Conservation (phyloP, 2,329 filamentous ascomycete genomes). For the Lanzia echinophila region DNA sequence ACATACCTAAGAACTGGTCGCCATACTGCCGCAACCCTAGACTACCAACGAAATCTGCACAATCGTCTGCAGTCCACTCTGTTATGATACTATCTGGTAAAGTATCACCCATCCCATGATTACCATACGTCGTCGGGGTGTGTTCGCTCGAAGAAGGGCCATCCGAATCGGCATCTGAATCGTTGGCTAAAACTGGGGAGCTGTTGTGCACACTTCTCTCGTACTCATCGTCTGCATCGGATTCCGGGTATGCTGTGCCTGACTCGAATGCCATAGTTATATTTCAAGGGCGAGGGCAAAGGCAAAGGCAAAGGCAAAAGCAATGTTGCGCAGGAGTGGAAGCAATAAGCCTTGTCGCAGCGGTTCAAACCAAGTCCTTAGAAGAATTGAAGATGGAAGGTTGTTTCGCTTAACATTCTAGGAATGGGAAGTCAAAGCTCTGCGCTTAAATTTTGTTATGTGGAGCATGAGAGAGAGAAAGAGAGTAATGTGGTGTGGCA, state of each 20-base stretch:
- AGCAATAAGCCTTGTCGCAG: conserved; percentile 8
- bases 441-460: conserved; percentile 8
- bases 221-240: conserved; percentile 77
- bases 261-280: conserved; percentile 49
- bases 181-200: conserved; percentile 57
- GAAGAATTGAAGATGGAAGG: conserved; percentile 10
- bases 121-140: conserved; percentile 72
- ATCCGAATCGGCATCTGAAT: conserved; percentile 67
- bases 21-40: conserved; percentile 79
- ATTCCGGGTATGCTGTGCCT: conserved; percentile 69
- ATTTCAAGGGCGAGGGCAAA: not conserved
- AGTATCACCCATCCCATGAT: conserved; percentile 56
- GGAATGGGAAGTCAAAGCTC: conserved; percentile 8
- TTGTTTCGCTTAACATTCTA: conserved; percentile 9
- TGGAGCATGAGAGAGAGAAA: not conserved
- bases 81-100: conserved; percentile 70
- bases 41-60: conserved; percentile 77
- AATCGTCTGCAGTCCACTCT: conserved; percentile 80
- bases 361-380: conserved; percentile 8
- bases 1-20: conserved; percentile 72
- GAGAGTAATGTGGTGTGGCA: not conserved
- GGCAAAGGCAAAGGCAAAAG: not conserved
- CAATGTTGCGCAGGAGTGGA: conserved; percentile 4
- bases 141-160: conserved; percentile 60
- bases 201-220: conserved; percentile 64